Evolutionary conservation across 768 basidiomycete species (phyloP).

Genomic region (Lactarius pseudohatsudake): DNA sequence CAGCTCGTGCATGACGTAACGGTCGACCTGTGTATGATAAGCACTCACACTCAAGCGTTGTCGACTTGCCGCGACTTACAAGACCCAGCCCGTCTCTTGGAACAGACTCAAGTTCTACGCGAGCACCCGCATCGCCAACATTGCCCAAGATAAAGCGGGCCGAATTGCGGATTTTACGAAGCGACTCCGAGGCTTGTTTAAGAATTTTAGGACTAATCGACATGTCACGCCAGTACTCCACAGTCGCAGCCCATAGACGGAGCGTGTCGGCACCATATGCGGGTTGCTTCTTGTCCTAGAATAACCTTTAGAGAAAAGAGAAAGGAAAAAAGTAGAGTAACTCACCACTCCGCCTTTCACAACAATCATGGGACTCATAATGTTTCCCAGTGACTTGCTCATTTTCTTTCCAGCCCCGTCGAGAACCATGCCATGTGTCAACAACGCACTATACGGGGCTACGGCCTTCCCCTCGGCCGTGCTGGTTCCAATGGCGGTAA

Average conservation of each 20-base stretch:
- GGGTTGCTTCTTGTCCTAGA: constrained; percentile 65
- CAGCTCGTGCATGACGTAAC: constrained; percentile 84
- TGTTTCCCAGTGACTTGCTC: constrained; percentile 96
- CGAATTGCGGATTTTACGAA: constrained; percentile 85
- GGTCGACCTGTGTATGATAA: constrained; percentile 59
- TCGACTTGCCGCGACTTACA: constrained; percentile 43
- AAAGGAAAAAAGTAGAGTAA: constrained; percentile 17
- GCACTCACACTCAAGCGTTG: constrained; percentile 12
- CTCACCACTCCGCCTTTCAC: constrained; percentile 75
- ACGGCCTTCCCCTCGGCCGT: constrained; percentile 32
- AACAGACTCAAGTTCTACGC: constrained; percentile 37
- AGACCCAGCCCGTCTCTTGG: constrained; percentile 55
- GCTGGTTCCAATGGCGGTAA: constrained; percentile 70
- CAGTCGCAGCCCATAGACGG: constrained; percentile 88
- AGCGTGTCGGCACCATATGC: constrained; percentile 85
- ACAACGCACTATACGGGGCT: constrained; percentile 71
- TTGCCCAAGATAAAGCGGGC: constrained; percentile 86
- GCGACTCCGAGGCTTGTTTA: constrained; percentile 67
- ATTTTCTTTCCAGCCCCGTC: constrained; percentile 91
- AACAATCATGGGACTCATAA: constrained; percentile 79
- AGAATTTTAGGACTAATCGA: constrained; percentile 79
- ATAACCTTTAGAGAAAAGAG: background rate
- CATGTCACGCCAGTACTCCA: constrained; percentile 88
- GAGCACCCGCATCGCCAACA: constrained; percentile 44
- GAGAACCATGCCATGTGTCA: constrained; percentile 97